Evolutionary conservation across 805 yeast species (phyloP), one percentile per base, ranked within the genome.

Genomic region (Monosporozyma solicola): DNA sequence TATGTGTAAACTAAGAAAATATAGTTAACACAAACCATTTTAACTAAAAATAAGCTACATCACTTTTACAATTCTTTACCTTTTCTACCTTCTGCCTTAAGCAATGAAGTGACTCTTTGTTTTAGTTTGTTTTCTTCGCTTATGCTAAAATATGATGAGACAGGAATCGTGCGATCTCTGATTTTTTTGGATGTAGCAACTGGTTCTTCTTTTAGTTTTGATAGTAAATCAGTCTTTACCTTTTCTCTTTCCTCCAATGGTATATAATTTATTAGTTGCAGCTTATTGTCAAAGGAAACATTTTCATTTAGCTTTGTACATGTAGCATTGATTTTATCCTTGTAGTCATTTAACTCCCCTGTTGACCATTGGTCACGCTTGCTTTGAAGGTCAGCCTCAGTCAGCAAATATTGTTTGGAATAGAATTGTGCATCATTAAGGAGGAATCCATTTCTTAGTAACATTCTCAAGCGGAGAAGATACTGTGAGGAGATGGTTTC

Each of bases 381-480:
- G n/a, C 67, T 55, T 10, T 67, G 57, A 55, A 83, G 67, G 49
- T 74, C 73, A 32, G 73, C 58, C 47, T 76, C 77, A 58, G 76
- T 76, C 13, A 75, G 59, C 51, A 74, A 66, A 59, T 80, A 77
- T 60, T 70, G 75, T 22, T 84, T 81, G 0, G 87, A 75, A 55
- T 82, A 80, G 46, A 71, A 72, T 59, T 76, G 76, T 2, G 95
- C 84, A 53, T 82, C 89, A 20, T 67, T 70, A 20, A 74, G 53
- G 0, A 75, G 47, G 57, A 78, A 74, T n/a, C 92, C 95, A 57
- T 80, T 81, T 57, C 75, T 75, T 52, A 83, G 60, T 55, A 74
- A 78, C 51, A 79, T 79, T 55, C 78, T 79, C 49, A 85, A 71
- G 45, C 73, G 70, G 5, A 77, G 63, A 46, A 87, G 70, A 65